phyloP scores from a whole-genome alignment of 2,329 filamentous ascomycete genomes.

The Cordyceps cateniannulata region DNA sequence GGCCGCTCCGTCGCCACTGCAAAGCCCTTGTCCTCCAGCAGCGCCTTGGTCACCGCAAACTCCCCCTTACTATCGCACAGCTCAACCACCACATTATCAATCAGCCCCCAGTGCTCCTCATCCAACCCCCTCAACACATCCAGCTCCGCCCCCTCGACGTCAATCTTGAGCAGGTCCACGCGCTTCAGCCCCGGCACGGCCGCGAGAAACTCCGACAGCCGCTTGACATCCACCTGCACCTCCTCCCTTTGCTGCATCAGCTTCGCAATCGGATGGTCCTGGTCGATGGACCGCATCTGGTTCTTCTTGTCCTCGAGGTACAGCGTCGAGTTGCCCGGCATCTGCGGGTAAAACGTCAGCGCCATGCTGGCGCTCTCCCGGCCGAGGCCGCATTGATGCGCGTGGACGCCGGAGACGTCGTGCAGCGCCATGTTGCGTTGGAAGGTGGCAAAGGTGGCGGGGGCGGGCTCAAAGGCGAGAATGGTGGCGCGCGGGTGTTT shows the following conservation, averaged over 20 bases:
- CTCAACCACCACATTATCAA: slow-evolving; percentile 19
- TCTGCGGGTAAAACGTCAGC: slow-evolving; percentile 18
- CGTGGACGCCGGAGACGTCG: slow-evolving; percentile 11
- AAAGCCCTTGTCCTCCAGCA: slow-evolving; percentile 19
- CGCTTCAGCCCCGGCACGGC: slow-evolving; percentile 9
- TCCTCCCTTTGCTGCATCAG: slow-evolving; percentile 2
- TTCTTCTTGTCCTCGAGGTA: slow-evolving; percentile 14
- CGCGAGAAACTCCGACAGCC: slow-evolving; percentile 18
- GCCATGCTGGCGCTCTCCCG: background rate
- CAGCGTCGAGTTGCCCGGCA: slow-evolving; percentile 21
- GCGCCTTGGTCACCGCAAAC: slow-evolving; percentile 8
- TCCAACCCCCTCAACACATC: slow-evolving; percentile 20
- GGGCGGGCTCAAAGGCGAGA: slow-evolving; percentile 22
- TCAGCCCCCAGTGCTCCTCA: slow-evolving; percentile 18
- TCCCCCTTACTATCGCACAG: slow-evolving; percentile 16
- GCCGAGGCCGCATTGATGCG: slow-evolving; percentile 15
- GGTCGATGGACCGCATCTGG: background rate
- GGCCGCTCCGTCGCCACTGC: slow-evolving; percentile 9
- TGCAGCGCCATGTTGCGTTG: slow-evolving; percentile 18
- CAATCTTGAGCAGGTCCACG: slow-evolving; percentile 23
- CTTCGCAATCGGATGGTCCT: slow-evolving; percentile 8
- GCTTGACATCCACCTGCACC: slow-evolving; percentile 14
- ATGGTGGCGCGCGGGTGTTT: slow-evolving; percentile 20
- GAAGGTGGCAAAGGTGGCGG: slow-evolving; percentile 15
- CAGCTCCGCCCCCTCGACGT: slow-evolving; percentile 22